phyloP scores from a whole-genome alignment of 768 basidiomycete genomes.

The Russula virescens region DNA sequence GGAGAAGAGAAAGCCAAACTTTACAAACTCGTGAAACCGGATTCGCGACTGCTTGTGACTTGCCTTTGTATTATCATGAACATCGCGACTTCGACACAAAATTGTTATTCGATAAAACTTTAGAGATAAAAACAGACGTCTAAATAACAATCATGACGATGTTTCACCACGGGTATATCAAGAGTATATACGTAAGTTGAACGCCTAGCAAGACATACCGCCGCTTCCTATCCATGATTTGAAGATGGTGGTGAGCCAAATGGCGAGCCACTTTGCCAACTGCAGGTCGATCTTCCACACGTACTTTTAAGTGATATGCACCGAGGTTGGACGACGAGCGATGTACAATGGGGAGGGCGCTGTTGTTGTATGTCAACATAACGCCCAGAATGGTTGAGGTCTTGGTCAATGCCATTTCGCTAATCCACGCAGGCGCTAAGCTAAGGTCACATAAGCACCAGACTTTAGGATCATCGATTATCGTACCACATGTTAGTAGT shows the following conservation, averaged over 20 bases:
- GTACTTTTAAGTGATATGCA: background rate
- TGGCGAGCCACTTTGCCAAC: slow-evolving; percentile 25
- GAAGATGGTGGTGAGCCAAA: slow-evolving; percentile 20
- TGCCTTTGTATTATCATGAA: background rate
- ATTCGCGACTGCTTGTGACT: background rate
- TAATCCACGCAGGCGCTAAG: slow-evolving; percentile 27
- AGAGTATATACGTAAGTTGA: no score
- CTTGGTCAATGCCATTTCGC: slow-evolving; percentile 27
- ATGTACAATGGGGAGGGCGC: slow-evolving; percentile 27
- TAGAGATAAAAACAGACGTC: no score
- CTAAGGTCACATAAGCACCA: slow-evolving; percentile 29
- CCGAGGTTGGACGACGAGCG: background rate
- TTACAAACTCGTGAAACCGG: slow-evolving; percentile 49
- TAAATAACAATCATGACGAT: no score
- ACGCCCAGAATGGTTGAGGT: slow-evolving; percentile 6
- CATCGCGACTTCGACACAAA: background rate
- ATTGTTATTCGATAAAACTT: no score
- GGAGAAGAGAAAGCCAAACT: slow-evolving; percentile 86
- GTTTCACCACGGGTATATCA: no score
- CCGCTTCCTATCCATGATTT: background rate
- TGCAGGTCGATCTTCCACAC: slow-evolving; percentile 28
- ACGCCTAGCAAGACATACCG: no score
- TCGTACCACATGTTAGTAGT: background rate
- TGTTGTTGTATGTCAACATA: slow-evolving; percentile 26
- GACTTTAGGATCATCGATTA: slow-evolving; percentile 26